Evolutionary conservation across 805 yeast genomes (phyloP).

Genomic region (Yamadazyma sp.): DNA sequence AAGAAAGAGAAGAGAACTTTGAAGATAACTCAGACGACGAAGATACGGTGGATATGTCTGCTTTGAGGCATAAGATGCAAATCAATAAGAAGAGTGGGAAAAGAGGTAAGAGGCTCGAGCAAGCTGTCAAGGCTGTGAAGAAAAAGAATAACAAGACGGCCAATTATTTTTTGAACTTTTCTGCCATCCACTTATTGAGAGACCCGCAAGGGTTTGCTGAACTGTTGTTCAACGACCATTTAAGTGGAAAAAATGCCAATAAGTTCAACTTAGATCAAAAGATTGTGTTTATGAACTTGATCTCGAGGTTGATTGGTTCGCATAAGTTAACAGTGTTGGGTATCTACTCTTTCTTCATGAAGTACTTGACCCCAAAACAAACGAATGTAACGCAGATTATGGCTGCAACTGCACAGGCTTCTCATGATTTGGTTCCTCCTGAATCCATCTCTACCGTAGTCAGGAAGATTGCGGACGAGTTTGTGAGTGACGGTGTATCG

Average conservation of each 20-base stretch:
- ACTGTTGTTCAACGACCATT: constrained; percentile 66
- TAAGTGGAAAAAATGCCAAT: constrained; percentile 66
- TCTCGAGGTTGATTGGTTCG: constrained; percentile 88
- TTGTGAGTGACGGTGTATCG: constrained; percentile 97
- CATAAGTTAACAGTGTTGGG: constrained; percentile 92
- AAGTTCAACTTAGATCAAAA: constrained; percentile 84
- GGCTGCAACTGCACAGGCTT: constrained; percentile 96
- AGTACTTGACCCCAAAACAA: constrained; percentile 92
- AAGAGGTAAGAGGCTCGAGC: constrained; percentile 76
- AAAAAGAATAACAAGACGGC: constrained; percentile 58
- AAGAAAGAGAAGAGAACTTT: constrained; percentile 82
- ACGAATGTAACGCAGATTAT: constrained; percentile 89
- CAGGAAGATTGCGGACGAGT: constrained; percentile 93
- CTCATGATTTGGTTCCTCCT: constrained; percentile 97
- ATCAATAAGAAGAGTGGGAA: constrained; percentile 81
- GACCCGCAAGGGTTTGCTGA: constrained; percentile 99
- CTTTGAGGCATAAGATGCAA: constrained; percentile 76
- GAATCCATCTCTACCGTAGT: constrained; percentile 79
- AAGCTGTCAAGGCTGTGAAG: constrained; percentile 67
- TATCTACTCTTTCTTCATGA: constrained; percentile 81
- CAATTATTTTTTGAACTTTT: constrained; percentile 78
- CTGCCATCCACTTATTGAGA: constrained; percentile 89
- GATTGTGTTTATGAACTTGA: constrained; percentile 80
- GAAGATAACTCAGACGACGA: constrained; percentile 65
- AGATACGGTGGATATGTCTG: constrained; percentile 61